Conservation (phyloP, 768 basidiomycete genomes). For the Pleurotus salmoneostramineus region DNA sequence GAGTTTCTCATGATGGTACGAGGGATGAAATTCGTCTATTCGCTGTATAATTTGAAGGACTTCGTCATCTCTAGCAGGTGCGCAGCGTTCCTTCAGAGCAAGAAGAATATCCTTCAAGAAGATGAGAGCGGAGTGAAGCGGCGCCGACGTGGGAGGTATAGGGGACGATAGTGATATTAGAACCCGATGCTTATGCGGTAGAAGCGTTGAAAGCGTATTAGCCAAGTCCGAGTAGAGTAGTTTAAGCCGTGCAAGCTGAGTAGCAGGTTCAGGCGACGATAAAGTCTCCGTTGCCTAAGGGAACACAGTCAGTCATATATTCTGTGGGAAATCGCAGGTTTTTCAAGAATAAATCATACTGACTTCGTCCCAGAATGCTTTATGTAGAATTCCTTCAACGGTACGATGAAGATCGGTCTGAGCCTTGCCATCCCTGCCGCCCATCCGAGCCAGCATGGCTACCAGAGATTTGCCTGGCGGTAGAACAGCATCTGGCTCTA, state of each 20-base stretch:
- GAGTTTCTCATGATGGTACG: constrained; percentile 9
- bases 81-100: constrained; percentile 57
- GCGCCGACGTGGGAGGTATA: constrained; percentile 64
- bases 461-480: constrained; percentile 71
- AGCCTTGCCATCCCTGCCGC: constrained; percentile 14
- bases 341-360: constrained; percentile 33
- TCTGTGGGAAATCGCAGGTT: neutral
- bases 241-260: constrained; percentile 57
- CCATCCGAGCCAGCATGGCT: constrained; percentile 48
- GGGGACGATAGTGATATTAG: constrained; percentile 52
- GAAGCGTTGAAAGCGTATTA: constrained; percentile 47
- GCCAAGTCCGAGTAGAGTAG: constrained; percentile 51
- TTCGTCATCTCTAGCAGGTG: constrained; percentile 56
- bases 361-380: constrained; percentile 80
- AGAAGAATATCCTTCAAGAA: constrained; percentile 51
- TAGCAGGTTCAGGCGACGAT: constrained; percentile 52
- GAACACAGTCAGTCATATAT: neutral
- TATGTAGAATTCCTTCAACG: constrained; percentile 53
- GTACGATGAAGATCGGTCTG: constrained; percentile 25
- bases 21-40: constrained; percentile 18
- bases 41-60: constrained; percentile 39
- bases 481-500: constrained; percentile 54
- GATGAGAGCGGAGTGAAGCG: constrained; percentile 51
- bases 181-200: constrained; percentile 50
- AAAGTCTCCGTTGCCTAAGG: constrained; percentile 52